These are phyloP conservation scores for Blastocystis hominis DNA, from an alignment of 352 stramenopile genomes.

Conservation along the genomic window DNA sequence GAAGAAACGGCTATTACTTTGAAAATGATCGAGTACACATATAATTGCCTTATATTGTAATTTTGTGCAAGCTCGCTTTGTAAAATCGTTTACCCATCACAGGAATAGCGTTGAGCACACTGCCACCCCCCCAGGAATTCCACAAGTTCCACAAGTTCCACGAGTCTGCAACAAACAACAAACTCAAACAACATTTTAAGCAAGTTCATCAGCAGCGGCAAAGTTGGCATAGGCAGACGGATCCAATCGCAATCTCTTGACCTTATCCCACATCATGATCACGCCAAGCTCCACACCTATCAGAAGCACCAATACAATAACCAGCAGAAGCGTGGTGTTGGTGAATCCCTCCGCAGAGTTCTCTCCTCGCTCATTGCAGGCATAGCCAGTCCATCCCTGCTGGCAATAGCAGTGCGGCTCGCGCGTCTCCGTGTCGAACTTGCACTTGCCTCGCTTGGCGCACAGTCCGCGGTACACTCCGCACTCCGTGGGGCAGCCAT, in stretches of 20 bases:
- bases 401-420: constrained; percentile 54
- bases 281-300: constrained; percentile 25
- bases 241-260: constrained; percentile 48
- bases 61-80: no score
- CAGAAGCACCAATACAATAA: constrained; percentile 30
- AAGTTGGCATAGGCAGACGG: constrained; percentile 54
- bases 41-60: no score
- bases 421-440: constrained; percentile 44
- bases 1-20: no score
- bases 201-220: constrained; percentile 43
- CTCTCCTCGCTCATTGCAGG: constrained; percentile 41
- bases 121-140: no score
- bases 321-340: constrained; percentile 35
- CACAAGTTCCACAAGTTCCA: no score
- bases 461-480: constrained; percentile 12
- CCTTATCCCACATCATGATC: constrained; percentile 43
- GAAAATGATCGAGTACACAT: no score
- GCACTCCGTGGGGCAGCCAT: constrained; percentile 51
- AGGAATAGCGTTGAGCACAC: no score
- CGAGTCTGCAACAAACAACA: background rate
- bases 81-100: no score
- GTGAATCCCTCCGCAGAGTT: constrained; percentile 55
- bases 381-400: constrained; percentile 29
- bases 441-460: constrained; percentile 36
- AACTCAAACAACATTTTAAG: background rate